Percentiles rank a stretch among this genome's conserved stretches.
Conservation (phyloP, 495 filamentous ascomycete species). For the Penicillium flavigenum region DNA sequence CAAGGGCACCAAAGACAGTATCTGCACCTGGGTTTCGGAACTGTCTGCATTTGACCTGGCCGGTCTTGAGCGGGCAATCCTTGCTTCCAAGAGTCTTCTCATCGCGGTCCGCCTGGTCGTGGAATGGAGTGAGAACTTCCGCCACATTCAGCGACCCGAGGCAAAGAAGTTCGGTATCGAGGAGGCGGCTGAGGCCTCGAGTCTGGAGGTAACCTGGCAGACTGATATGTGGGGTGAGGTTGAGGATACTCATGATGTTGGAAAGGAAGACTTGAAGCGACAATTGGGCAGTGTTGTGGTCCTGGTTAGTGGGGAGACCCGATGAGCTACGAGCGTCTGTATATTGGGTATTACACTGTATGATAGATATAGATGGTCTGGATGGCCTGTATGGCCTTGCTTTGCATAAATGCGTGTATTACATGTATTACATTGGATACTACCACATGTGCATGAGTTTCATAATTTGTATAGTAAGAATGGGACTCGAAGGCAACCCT, state of each 20-base stretch:
- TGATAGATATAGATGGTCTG: conserved; percentile 9
- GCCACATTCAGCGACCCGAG: conserved; percentile 35
- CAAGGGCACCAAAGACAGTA: conserved; percentile 67
- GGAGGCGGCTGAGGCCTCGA: conserved; percentile 73
- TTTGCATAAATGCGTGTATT: conserved; percentile 9
- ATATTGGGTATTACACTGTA: conserved; percentile 12
- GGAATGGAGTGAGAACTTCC: conserved; percentile 83
- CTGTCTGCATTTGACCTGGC: conserved; percentile 77
- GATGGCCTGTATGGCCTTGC: neutral
- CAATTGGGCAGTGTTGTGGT: conserved; percentile 86
- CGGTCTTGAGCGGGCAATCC: conserved; percentile 75
- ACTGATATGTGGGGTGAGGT: conserved; percentile 91
- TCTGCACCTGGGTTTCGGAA: conserved; percentile 74
- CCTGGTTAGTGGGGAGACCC: conserved; percentile 62
- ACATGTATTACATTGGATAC: conserved; percentile 12
- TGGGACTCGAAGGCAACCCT: neutral
- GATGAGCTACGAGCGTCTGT: conserved; percentile 19
- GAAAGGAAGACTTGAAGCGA: conserved; percentile 83
- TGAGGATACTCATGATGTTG: conserved; percentile 97
- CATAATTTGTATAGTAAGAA: neutral
- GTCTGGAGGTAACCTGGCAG: conserved; percentile 87
- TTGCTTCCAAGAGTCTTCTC: conserved; percentile 84
- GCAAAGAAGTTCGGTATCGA: conserved; percentile 49
- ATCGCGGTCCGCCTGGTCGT: conserved; percentile 72
- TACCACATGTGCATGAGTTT: neutral